Conservation (phyloP, 2,329 filamentous ascomycete genomes). For the Aschersonia sp. region DNA sequence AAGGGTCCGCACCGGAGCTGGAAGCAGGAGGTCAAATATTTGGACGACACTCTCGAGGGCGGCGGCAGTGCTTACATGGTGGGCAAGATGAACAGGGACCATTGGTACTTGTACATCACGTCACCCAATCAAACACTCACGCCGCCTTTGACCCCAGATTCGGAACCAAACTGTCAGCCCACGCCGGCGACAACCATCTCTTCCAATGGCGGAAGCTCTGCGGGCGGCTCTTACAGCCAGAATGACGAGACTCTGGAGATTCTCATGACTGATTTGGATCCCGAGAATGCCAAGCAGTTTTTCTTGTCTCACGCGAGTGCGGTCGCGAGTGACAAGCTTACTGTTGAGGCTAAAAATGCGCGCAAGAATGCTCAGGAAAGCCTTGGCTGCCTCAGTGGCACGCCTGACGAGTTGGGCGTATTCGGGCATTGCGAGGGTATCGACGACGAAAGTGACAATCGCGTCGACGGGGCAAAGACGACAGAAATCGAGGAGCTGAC, state of each 20-base stretch:
- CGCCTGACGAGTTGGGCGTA: conserved; percentile 57
- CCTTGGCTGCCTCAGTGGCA: conserved; percentile 41
- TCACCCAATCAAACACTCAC: conserved; percentile 69
- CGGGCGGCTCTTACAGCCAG: conserved; percentile 24
- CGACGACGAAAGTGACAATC: conserved; percentile 21
- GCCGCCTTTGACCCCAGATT: conserved; percentile 63
- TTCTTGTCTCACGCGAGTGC: conserved; percentile 64
- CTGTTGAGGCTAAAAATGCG: conserved; percentile 50
- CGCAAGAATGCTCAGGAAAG: conserved; percentile 44
- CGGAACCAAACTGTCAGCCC: conserved; percentile 21
- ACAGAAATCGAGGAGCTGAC: conserved; percentile 58
- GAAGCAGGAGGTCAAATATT: conserved; percentile 85
- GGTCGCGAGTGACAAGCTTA: conserved; percentile 71
- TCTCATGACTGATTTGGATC: conserved; percentile 58
- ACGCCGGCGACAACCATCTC: conserved; percentile 36
- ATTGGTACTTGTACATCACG: conserved; percentile 97
- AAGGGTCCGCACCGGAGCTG: conserved; percentile 91
- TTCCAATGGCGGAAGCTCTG: conserved; percentile 27
- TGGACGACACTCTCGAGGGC: conserved; percentile 81
- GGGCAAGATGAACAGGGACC: conserved; percentile 98
- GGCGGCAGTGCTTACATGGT: conserved; percentile 99
- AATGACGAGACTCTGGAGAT: conserved; percentile 67
- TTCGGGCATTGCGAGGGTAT: conserved; percentile 55
- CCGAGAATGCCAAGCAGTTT: conserved; percentile 55
- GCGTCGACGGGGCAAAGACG: conserved; percentile 14